Percentiles rank a stretch among this genome's conserved stretches.
phyloP scores from a whole-genome alignment of 1,284 basidiomycete genomes.

The Ustilago hordei region DNA sequence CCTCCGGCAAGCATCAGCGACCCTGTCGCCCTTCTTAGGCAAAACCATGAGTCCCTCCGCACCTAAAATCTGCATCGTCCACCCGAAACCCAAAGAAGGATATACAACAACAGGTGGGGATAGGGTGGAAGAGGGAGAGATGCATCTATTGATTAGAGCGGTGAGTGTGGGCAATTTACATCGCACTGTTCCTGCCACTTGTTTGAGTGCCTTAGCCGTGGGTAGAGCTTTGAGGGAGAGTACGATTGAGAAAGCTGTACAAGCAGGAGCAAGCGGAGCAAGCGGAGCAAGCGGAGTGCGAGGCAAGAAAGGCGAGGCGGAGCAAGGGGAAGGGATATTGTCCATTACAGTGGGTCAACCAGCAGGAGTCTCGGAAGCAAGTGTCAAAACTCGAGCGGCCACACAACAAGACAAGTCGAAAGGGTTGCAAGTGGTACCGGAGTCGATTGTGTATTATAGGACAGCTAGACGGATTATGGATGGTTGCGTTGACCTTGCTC shows the following conservation, averaged over 20 bases:
- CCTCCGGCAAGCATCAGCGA: slow-evolving; percentile 46
- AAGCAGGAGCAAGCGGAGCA: not conserved
- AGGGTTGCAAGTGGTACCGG: slow-evolving; percentile 20
- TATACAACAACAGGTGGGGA: slow-evolving; percentile 58
- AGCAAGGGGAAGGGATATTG: slow-evolving; percentile 8
- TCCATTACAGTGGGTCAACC: slow-evolving; percentile 65
- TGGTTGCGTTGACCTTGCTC: slow-evolving; percentile 44
- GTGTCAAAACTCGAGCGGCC: slow-evolving; percentile 30
- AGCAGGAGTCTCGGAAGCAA: slow-evolving; percentile 59
- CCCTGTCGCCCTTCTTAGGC: slow-evolving; percentile 33
- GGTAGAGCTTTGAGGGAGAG: slow-evolving; percentile 43
- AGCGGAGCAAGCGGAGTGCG: not conserved
- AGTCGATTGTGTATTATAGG: slow-evolving; percentile 55
- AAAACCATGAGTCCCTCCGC: slow-evolving; percentile 52
- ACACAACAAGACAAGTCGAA: not conserved
- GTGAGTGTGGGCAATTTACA: slow-evolving; percentile 64
- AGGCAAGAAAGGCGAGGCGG: not conserved
- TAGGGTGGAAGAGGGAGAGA: slow-evolving; percentile 20
- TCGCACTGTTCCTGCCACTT: slow-evolving; percentile 63
- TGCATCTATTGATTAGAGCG: slow-evolving; percentile 61
- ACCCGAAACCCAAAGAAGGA: slow-evolving; percentile 26
- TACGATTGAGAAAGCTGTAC: slow-evolving; percentile 39
- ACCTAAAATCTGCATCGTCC: slow-evolving; percentile 67
- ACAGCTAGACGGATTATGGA: slow-evolving; percentile 63
- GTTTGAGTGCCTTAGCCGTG: slow-evolving; percentile 60